Evolutionary conservation across 768 basidiomycete genomes (phyloP), one percentile per base, ranked within the genome.

Genomic region (Cystobasidium ongulense): DNA sequence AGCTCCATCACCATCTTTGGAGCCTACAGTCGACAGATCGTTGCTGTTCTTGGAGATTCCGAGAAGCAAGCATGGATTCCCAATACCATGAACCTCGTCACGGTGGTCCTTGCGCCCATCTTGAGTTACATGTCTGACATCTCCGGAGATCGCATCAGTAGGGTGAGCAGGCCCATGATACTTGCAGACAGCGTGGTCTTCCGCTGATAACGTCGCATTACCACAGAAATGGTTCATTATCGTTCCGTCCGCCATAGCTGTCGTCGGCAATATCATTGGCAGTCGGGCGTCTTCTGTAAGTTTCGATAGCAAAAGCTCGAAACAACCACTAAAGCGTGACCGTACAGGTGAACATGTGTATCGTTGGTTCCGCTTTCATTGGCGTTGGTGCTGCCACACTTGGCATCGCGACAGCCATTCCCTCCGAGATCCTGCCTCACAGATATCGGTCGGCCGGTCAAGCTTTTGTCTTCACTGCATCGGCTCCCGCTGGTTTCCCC

Each of bases 201-300:
- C 25, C 31, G 21, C 57, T 21, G 57, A 59, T 13, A 25, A 13
- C 11, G 15, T 59, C 11, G 13, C 57, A n/a, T 31, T 11, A 11
- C 57, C 57, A 5, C 50, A 67, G 65, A 67, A 67, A 53, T 67
- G 50, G 43, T 67, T 67, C 21, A 67, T 67, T 31, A 50, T 67
- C 21, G 29, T 53, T 8, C 65, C 50, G 4, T 4, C 25, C 3
- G 21, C 33, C 21, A 52, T 67, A 8, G 65, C 36, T 29, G 50
- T 36, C 3, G 65, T 52, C 17, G 65, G 65, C 2, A 41, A 25
- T 53, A 36, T 36, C 50, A 38, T 67, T n/a, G 65, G 39, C 31
- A 41, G 39, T 27, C 43, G 41, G 29, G 65, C 65, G 25, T 25
- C 38, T 3, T 25, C n/a, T 17, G 65, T 67, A 53, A 53, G 65